Evolutionary conservation across 257 asterid species (phyloP).

Genomic region (Linaria vulgaris): DNA sequence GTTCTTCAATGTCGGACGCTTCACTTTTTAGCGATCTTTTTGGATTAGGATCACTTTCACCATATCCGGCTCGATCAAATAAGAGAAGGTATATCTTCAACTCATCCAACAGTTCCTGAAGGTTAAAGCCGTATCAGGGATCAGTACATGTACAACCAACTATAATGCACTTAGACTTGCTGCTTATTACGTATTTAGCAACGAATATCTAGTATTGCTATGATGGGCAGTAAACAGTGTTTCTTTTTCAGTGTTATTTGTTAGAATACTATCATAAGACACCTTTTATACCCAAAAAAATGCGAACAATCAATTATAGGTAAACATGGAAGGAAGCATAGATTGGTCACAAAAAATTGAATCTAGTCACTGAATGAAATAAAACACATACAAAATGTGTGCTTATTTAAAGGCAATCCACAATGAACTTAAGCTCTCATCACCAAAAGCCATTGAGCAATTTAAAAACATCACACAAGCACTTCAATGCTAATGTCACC

Average conservation of each 20-base stretch:
- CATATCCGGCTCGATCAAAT: constrained; percentile 92
- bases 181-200: background rate
- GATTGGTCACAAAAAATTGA: background rate
- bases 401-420: background rate
- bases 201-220: background rate
- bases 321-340: too few relatives aligned
- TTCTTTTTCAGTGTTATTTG: too few relatives aligned
- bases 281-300: too few relatives aligned
- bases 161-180: background rate
- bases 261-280: too few relatives aligned
- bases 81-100: constrained; percentile 51
- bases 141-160: too few relatives aligned
- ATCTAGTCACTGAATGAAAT: constrained; percentile 16
- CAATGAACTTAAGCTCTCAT: background rate
- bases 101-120: constrained; percentile 65
- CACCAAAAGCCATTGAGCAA: background rate
- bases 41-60: constrained; percentile 90
- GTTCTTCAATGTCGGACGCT: constrained; percentile 78
- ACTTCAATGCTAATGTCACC: background rate
- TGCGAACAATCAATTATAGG: too few relatives aligned
- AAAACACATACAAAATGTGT: background rate
- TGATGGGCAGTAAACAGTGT: too few relatives aligned
- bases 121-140: constrained; percentile 35
- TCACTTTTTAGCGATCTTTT: constrained; percentile 68
- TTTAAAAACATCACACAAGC: background rate